phyloP scores from a whole-genome alignment of 2,329 filamentous ascomycete genomes.

The Bimuria novae-zelandiae region DNA sequence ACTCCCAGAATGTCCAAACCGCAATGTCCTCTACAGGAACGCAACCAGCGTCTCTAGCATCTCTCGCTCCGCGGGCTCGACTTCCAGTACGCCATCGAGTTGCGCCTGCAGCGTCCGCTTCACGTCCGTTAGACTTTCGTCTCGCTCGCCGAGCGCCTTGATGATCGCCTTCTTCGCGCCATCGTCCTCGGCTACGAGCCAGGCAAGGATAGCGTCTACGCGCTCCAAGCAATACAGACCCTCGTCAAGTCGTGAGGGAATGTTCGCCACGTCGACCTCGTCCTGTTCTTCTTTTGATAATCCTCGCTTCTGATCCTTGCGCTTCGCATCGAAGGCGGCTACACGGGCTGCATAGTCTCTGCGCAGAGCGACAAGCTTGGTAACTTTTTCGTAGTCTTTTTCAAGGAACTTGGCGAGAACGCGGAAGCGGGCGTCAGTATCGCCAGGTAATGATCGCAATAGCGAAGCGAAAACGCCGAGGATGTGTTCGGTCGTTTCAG shows the following conservation, averaged over 20 bases:
- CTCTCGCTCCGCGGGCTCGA: conserved; percentile 61
- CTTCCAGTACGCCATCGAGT: conserved; percentile 60
- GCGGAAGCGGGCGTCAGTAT: conserved; percentile 78
- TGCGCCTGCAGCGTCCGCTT: conserved; percentile 72
- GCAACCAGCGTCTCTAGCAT: conserved; percentile 65
- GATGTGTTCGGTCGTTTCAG: conserved; percentile 73
- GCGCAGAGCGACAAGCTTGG: conserved; percentile 71
- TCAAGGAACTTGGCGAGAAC: conserved; percentile 93
- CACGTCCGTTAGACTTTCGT: conserved; percentile 67
- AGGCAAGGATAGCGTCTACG: conserved; percentile 83
- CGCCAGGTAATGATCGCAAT: conserved; percentile 76
- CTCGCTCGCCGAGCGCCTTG: conserved; percentile 67
- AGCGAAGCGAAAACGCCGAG: conserved; percentile 84
- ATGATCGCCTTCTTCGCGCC: conserved; percentile 71
- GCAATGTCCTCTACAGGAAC: conserved; percentile 29
- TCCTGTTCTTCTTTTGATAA: conserved; percentile 64
- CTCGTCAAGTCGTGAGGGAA: conserved; percentile 77
- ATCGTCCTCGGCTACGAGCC: conserved; percentile 87
- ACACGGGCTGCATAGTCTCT: conserved; percentile 70
- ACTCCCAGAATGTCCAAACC: neutral
- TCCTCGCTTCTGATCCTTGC: conserved; percentile 61
- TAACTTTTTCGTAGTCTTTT: conserved; percentile 86
- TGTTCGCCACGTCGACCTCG: conserved; percentile 70
- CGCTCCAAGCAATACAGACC: conserved; percentile 83
- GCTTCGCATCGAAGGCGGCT: conserved; percentile 64